These are phyloP conservation scores for Penicillium robsamsonii DNA, from an alignment of 495 filamentous ascomycete genomes.

Conservation along the genomic window DNA sequence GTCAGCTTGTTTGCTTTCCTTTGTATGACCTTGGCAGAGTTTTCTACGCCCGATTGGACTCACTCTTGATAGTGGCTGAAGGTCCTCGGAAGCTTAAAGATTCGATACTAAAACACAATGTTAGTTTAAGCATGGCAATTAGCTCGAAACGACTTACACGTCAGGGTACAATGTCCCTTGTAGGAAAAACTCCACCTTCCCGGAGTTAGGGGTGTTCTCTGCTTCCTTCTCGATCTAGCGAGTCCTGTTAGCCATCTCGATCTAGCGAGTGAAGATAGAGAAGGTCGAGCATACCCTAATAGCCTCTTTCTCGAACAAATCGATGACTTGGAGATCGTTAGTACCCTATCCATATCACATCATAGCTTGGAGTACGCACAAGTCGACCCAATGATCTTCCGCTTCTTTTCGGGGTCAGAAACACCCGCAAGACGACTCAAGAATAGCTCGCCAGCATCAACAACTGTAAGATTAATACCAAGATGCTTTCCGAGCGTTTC, in stretches of 20 bases:
- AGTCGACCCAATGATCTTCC: conserved; percentile 77
- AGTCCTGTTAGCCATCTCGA: conserved; percentile 10
- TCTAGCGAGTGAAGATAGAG: too few species aligned
- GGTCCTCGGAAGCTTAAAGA: conserved; percentile 22
- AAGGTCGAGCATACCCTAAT: conserved; percentile 53
- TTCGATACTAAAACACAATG: conserved; percentile 14
- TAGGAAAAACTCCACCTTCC: conserved; percentile 77
- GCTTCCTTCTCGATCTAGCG: conserved; percentile 18
- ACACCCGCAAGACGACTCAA: conserved; percentile 71
- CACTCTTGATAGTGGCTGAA: conserved; percentile 28
- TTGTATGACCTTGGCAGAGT: too few species aligned
- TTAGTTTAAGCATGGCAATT: conserved; percentile 8
- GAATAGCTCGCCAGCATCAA: conserved; percentile 76
- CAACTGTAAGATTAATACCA: conserved; percentile 85
- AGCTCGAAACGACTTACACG: conserved; percentile 19
- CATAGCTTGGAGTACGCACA: conserved; percentile 13
- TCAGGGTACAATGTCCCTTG: conserved; percentile 78
- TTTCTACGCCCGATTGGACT: not conserved
- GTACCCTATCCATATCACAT: conserved; percentile 7
- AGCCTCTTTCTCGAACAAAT: conserved; percentile 81
- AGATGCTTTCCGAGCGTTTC: conserved; percentile 71
- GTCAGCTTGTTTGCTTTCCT: conserved; percentile 11
- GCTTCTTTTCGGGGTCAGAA: conserved; percentile 81
- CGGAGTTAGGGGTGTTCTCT: conserved; percentile 59
- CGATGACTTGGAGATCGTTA: conserved; percentile 65